phyloP scores from a whole-genome alignment of 495 filamentous ascomycete genomes.

The Lentithecium fluviatile region DNA sequence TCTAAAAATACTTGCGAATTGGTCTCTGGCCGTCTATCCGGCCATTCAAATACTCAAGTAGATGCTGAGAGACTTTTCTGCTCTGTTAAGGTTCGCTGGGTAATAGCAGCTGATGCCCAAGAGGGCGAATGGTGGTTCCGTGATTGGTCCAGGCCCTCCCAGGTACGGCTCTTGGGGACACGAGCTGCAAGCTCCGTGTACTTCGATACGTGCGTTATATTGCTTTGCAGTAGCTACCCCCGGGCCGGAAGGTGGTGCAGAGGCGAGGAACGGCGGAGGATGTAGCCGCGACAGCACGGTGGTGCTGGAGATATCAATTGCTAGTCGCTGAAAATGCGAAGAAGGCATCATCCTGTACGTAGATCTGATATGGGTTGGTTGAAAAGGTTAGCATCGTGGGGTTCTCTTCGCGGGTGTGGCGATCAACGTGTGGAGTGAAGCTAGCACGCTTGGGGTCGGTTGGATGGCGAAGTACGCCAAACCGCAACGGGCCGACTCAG shows the following conservation, averaged over 20 bases:
- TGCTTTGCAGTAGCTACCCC: constrained; percentile 10
- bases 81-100: background rate
- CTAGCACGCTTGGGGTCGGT: too few relatives aligned
- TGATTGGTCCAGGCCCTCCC: constrained; percentile 15
- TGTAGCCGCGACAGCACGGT: background rate
- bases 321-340: too few relatives aligned
- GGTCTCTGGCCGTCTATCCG: constrained; percentile 22
- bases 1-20: background rate
- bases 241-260: constrained; percentile 8
- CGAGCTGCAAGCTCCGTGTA: constrained; percentile 16
- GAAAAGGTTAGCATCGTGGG: too few relatives aligned
- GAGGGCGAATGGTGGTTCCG: background rate
- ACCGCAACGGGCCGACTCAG: background rate
- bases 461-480: background rate
- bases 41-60: background rate
- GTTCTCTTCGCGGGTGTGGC: too few relatives aligned
- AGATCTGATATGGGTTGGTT: too few relatives aligned
- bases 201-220: constrained; percentile 22
- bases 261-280: background rate
- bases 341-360: too few relatives aligned
- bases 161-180: background rate
- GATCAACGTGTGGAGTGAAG: too few relatives aligned
- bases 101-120: constrained; percentile 26
- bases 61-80: background rate
- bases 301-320: background rate